Base-by-base conservation (phyloP, 2,329 filamentous ascomycete genomes). In the Monosporascus sp. region DNA sequence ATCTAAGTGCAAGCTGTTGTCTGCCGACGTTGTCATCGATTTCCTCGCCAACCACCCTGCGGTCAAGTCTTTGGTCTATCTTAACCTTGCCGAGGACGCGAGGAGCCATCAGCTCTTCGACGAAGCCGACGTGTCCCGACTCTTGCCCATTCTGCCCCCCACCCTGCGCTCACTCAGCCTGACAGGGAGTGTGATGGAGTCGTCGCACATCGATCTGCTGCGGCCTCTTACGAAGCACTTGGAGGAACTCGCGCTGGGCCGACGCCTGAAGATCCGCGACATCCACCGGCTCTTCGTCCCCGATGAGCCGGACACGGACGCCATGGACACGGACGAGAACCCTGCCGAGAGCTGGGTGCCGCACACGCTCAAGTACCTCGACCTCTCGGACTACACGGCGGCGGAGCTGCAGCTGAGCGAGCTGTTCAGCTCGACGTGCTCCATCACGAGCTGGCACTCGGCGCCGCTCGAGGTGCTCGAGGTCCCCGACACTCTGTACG, bases 381-480 rank as follows among this genome's bases (percentile, higher is more conserved):
- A 93, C 64, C 79, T 92, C 46, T 89, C 85, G 41, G 87, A 89
- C 65, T 83, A 90, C 55, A 76, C 80, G 49, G 80, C 80, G 6
- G 77, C 81, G 50, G 78, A 82, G 49, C 79, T 90, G 47, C 75
- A 81, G 55, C 76, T 85, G 48, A 75, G 79, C 50, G 78, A 79
- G 2, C 65, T 80, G 9, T 77, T 82, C 57, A 70, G 71, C 56
- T 78, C 72, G 46, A 68, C 73, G 22, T 81, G 76, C 59, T 71
- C 76, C 2, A 72, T 92, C 17, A 78, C 90, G 39, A 77, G 79
- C 48, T 66, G 72, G 6, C 75, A 77, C 49, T 84, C 86, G 17
- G 76, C 80, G 48, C 89, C 89, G 2, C 79, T 94, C 15, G 84
- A 88, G 60, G 89, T 93, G 31, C 76, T 94, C 49, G 89, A 94